Evolutionary conservation across 805 yeast genomes (phyloP).

Genomic region (Saturnispora dispora): DNA sequence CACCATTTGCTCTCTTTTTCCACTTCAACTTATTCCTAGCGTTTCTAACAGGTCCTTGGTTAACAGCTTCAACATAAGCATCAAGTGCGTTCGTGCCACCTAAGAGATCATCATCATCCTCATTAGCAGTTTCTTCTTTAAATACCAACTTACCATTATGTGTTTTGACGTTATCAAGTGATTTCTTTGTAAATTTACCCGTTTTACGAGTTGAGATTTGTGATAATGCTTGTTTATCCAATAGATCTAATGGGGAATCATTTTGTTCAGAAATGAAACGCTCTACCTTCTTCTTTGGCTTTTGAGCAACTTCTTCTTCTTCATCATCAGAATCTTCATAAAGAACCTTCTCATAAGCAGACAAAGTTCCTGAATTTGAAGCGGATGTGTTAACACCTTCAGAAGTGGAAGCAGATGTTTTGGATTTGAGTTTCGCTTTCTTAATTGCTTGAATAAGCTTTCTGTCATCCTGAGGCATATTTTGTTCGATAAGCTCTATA

Average conservation of each 20-base stretch:
- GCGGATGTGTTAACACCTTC: conserved; percentile 28
- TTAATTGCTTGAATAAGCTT: conserved; percentile 78
- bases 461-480: conserved; percentile 85
- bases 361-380: conserved; percentile 36
- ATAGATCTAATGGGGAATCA: conserved; percentile 76
- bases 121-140: conserved; percentile 37
- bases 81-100: conserved; percentile 53
- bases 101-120: conserved; percentile 39
- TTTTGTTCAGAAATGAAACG: conserved; percentile 69
- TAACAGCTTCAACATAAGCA: conserved; percentile 91
- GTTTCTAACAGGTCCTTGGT: conserved; percentile 88
- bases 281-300: conserved; percentile 25
- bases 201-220: conserved; percentile 70
- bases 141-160: conserved; percentile 64
- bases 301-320: conserved; percentile 33
- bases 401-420: conserved; percentile 7
- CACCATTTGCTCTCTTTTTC: conserved; percentile 40
- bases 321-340: conserved; percentile 65
- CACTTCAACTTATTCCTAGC: conserved; percentile 86
- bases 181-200: conserved; percentile 42
- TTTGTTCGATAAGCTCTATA: conserved; percentile 67
- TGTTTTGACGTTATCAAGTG: conserved; percentile 36
- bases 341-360: conserved; percentile 89
- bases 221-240: conserved; percentile 77
- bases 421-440: conserved; percentile 63